Base-by-base conservation (phyloP, 139 green algal genomes). In the Chlamydomonas schloesseri region DNA sequence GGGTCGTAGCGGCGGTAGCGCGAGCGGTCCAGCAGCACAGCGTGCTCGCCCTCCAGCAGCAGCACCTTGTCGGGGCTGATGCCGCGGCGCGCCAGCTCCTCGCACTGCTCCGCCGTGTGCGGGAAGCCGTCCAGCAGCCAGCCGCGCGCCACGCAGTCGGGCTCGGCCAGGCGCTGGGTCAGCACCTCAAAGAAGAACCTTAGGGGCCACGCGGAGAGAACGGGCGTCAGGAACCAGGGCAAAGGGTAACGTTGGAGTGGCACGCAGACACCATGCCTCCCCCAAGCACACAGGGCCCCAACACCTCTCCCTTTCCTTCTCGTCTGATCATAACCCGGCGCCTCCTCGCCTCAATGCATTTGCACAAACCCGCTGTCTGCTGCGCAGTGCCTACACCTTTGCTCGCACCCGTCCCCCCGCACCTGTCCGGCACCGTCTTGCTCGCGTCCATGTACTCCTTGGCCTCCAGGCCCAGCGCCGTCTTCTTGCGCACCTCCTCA, bases 71-170 rank as follows among this genome's bases (percentile, higher is more conserved):
- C 91, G 24, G 92, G 88, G 47, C 89, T 69, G 60, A 95, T 73
- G 18, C 89, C 91, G 34, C 81, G 28, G 9, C 28, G 21, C 34
- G 36, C 17, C 64, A 89, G 73, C 29, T 36, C 34, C 46, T 42
- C 55, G 10, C 89, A 92, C 84, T 96, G 92, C 20, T 80, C 58
- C 3, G 72, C 42, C 0, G 91, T 97, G 80, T 96, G 94, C 20
- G 95, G 95, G 87, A 96, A 97, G 81, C 94, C 95, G 77, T 97
- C 95, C 64, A 97, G 87, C 9, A 96, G 57, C 93, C 94, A 97
- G 86, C 95, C 95, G 4, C 73, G 72, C 23, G 85, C 71, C 42
- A 87, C 31, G 78, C 93, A 96, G 75, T 97, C 94, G 3, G 82
- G 67, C 71, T 90, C 47, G 10, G 68, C 34, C 77, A 96, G 85